These are phyloP conservation scores for Candida xyloterini DNA, from an alignment of 805 yeast species.

Conservation along the genomic window DNA sequence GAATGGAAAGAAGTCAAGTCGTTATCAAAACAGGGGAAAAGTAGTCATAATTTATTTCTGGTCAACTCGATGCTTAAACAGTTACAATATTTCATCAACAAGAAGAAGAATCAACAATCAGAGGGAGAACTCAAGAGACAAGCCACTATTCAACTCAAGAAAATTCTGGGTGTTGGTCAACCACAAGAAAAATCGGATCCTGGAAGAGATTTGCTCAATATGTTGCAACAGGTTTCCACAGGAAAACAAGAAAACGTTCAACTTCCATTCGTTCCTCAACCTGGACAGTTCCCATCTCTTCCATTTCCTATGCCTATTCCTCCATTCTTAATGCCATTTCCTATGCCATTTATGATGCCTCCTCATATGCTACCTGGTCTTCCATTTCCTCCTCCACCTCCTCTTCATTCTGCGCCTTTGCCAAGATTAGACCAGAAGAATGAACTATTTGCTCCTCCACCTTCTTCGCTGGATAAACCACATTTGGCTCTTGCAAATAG, in stretches of 20 bases:
- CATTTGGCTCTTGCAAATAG: slow-evolving; percentile 25
- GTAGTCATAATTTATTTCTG: slow-evolving; percentile 38
- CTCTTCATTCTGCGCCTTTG: slow-evolving; percentile 4
- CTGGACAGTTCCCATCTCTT: slow-evolving; percentile 21
- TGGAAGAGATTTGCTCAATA: slow-evolving; percentile 71
- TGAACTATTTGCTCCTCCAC: slow-evolving; percentile 28
- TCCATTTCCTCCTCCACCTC: slow-evolving; percentile 17
- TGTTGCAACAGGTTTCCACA: slow-evolving; percentile 49
- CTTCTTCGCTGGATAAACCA: slow-evolving; percentile 34
- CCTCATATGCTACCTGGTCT: slow-evolving; percentile 8
- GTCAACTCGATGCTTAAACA: slow-evolving; percentile 51
- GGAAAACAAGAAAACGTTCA: slow-evolving; percentile 22
- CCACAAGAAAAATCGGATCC: slow-evolving; percentile 49
- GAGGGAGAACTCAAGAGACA: slow-evolving; percentile 59
- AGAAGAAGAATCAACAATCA: slow-evolving; percentile 44
- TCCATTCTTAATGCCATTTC: slow-evolving; percentile 16
- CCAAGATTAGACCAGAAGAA: slow-evolving; percentile 13
- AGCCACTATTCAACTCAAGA: slow-evolving; percentile 66
- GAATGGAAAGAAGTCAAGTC: slow-evolving; percentile 69
- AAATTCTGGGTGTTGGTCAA: slow-evolving; percentile 55
- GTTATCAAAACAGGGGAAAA: slow-evolving; percentile 35
- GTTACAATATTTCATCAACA: slow-evolving; percentile 52
- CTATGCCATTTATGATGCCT: slow-evolving; percentile 18
- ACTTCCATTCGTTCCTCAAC: slow-evolving; percentile 12
- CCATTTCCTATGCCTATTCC: slow-evolving; percentile 28